Percentiles rank a stretch among this genome's conserved stretches.
Evolutionary conservation across 768 basidiomycete genomes (phyloP).

Genomic region (Daedaleopsis nitida): DNA sequence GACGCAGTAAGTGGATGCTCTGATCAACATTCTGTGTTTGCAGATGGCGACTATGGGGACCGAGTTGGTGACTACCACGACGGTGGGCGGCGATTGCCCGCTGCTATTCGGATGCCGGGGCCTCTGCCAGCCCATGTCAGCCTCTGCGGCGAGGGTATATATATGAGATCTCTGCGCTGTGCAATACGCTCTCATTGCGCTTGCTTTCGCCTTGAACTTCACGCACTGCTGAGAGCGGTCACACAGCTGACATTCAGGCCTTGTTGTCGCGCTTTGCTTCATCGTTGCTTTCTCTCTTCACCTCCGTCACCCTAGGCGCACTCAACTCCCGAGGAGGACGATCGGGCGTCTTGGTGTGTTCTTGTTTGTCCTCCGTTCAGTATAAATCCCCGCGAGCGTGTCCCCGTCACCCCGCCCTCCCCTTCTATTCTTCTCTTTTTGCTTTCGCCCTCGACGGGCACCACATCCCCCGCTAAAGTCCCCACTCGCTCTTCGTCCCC

Average conservation of each 20-base stretch:
- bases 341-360: constrained; percentile 18
- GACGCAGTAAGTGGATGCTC: too few relatives aligned
- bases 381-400: constrained; percentile 21
- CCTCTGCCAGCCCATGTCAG: neutral
- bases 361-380: constrained; percentile 25
- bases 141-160: neutral
- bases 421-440: constrained; percentile 27
- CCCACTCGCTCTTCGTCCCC: constrained; percentile 29
- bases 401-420: constrained; percentile 19
- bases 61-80: too few relatives aligned
- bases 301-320: neutral
- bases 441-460: constrained; percentile 40
- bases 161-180: neutral
- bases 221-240: neutral
- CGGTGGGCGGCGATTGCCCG: neutral
- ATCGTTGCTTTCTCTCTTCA: constrained; percentile 4
- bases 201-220: neutral
- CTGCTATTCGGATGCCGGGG: neutral
- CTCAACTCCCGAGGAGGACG: neutral
- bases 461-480: constrained; percentile 30
- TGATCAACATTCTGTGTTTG: too few relatives aligned
- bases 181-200: neutral
- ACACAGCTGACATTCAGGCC: neutral
- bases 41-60: too few relatives aligned
- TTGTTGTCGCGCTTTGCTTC: neutral